Base-by-base conservation (phyloP, 176 grass and related monocot genomes). In the Aegilops speltoides region DNA sequence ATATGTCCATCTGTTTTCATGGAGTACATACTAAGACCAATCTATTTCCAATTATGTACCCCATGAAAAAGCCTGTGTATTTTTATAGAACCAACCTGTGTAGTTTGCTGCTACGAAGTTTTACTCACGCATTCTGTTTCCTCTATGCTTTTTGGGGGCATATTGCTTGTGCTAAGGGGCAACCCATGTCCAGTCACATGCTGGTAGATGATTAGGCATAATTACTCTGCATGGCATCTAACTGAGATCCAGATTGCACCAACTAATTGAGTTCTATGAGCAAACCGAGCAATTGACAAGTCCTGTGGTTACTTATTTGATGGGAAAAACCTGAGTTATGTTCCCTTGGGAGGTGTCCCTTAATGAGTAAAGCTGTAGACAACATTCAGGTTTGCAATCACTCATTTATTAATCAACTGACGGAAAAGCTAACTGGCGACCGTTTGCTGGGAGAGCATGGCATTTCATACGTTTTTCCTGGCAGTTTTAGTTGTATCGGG, bases 61-160 rank as follows among this genome's bases (percentile, higher is more conserved):
- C 56, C 56, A 59, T 59, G 56, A 59, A 59, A 59, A 59, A 59
- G 6, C 7, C 17, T 59, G 56, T 3, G 56, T 59, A 22, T 59
- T 22, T 76, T 80, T 59, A 81, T 74, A 81, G 38, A 29, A 85
- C 41, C 8, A 37, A 61, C 34, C 56, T 72, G 64, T 38, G 9
- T 66, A 57, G 38, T 56, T 20, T 65, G 19, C 65, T 78, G 37
- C 70, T 73, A 73, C 25, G 69, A 72, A 25, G 56, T 59, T 59
- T 59, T 57, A 57, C 56, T 59, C 20, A 3, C 8, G 19, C 19
- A 59, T 59, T 59, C 56, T 57, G 16, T 57, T 57, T 57, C 54
- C 54, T 57, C 19, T 57, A 57, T 57, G 54, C 54, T 57, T 57
- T 57, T 57, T 20, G 54, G 54, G 19, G 54, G 6, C 56, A 59